Evolutionary conservation across 768 basidiomycete genomes (phyloP).

Genomic region (Tylopilus sp.): DNA sequence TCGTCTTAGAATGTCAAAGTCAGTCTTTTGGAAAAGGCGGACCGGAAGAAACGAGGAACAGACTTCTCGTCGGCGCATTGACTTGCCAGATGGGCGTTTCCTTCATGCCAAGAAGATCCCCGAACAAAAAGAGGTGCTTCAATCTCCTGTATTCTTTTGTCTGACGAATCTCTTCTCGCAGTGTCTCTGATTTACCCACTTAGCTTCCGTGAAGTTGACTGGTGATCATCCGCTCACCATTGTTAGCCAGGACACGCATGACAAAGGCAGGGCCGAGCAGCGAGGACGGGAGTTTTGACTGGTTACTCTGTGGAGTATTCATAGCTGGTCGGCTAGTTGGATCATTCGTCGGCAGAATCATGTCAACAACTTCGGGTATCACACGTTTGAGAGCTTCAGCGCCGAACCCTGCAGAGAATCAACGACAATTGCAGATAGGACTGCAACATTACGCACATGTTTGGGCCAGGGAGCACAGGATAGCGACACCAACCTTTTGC

Average conservation of each 20-base stretch:
- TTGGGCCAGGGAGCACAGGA: constrained; percentile 4
- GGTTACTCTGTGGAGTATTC: background rate
- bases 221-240: background rate
- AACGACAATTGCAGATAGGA: background rate
- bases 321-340: background rate
- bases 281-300: background rate
- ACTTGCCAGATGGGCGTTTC: constrained; percentile 5
- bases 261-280: constrained; percentile 4
- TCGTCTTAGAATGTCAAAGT: background rate
- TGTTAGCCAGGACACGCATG: constrained; percentile 2
- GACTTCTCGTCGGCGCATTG: background rate
- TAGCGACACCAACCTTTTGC: constrained; percentile 17
- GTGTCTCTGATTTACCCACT: constrained; percentile 7
- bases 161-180: constrained; percentile 19
- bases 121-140: constrained; percentile 14
- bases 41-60: background rate
- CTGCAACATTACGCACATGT: background rate
- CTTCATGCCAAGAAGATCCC: constrained; percentile 1
- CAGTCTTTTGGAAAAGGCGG: background rate
- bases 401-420: constrained; percentile 4
- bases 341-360: constrained; percentile 2
- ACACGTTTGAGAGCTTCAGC: constrained; percentile 3
- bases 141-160: constrained; percentile 10
- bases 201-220: background rate
- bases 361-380: background rate